phyloP scores from a whole-genome alignment of 805 yeast species.

The Lipomyces sp. region DNA sequence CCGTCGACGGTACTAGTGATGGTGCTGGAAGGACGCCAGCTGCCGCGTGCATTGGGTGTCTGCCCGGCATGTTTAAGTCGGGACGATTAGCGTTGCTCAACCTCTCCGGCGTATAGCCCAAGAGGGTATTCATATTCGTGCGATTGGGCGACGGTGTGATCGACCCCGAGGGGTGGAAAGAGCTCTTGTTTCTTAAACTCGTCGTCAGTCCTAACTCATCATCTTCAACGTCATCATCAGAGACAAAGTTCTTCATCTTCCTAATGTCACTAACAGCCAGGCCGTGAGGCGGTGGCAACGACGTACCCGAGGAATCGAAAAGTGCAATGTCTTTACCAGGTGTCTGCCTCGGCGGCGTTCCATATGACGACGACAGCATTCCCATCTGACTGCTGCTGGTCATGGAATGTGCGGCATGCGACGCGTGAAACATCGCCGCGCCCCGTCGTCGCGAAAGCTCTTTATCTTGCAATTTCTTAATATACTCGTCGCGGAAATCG shows the following conservation, averaged over 20 bases:
- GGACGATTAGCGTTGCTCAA: background rate
- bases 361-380: conserved; percentile 10
- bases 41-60: background rate
- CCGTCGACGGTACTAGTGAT: conserved; percentile 7
- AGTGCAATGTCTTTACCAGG: conserved; percentile 11
- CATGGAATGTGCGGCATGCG: background rate
- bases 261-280: conserved; percentile 2
- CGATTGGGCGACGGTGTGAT: conserved; percentile 20
- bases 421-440: conserved; percentile 14
- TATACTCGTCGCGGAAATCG: conserved; percentile 75
- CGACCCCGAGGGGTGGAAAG: conserved; percentile 15
- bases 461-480: conserved; percentile 75
- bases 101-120: conserved; percentile 12
- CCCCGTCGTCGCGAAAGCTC: conserved; percentile 31
- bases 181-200: conserved; percentile 5
- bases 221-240: conserved; percentile 10
- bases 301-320: conserved; percentile 4
- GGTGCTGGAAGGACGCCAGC: background rate
- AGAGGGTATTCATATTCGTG: conserved; percentile 4
- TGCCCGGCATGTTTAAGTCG: background rate
- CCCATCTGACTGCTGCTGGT: conserved; percentile 1
- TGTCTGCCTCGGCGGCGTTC: conserved; percentile 25
- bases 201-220: conserved; percentile 3
- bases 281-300: conserved; percentile 7
- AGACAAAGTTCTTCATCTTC: conserved; percentile 4